These are phyloP conservation scores for Hypoxylon subgilvum DNA, from an alignment of 495 filamentous ascomycete species.

Conservation along the genomic window DNA sequence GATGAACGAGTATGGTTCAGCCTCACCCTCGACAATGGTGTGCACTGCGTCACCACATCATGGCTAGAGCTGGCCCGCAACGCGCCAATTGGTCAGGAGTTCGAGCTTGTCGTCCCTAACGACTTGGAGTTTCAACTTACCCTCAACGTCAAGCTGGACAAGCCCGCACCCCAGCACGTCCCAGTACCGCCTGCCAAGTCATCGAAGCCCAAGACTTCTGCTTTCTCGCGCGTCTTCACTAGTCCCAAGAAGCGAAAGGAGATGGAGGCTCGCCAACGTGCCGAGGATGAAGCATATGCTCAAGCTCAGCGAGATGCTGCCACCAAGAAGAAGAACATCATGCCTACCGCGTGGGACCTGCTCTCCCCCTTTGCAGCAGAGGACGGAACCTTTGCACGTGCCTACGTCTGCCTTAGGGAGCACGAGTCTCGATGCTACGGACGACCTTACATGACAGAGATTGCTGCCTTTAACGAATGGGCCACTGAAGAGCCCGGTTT, in stretches of 20 bases:
- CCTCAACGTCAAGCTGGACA: slow-evolving; percentile 90
- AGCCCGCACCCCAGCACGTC: slow-evolving; percentile 64
- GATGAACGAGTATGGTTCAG: slow-evolving; percentile 91
- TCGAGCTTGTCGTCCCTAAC: slow-evolving; percentile 94
- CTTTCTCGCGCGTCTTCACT: slow-evolving; percentile 90
- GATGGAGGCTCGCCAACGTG: slow-evolving; percentile 77
- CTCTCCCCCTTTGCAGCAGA: slow-evolving; percentile 82
- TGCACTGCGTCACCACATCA: slow-evolving; percentile 95
- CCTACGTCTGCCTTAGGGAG: slow-evolving; percentile 90
- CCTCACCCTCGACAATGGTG: slow-evolving; percentile 92
- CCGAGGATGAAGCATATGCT: slow-evolving; percentile 71
- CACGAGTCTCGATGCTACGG: slow-evolving; percentile 87
- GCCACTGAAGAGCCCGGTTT: slow-evolving; percentile 77
- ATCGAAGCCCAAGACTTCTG: slow-evolving; percentile 71
- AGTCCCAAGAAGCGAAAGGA: slow-evolving; percentile 96
- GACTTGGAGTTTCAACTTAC: slow-evolving; percentile 97
- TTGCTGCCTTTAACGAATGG: slow-evolving; percentile 98
- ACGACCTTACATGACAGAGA: slow-evolving; percentile 81
- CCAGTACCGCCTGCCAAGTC: slow-evolving; percentile 64
- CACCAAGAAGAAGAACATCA: slow-evolving; percentile 60
- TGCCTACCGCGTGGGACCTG: slow-evolving; percentile 81
- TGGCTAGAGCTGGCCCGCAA: slow-evolving; percentile 93
- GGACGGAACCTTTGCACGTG: slow-evolving; percentile 90
- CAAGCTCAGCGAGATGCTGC: slow-evolving; percentile 71
- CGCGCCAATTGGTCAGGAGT: slow-evolving; percentile 96